Base-by-base conservation (phyloP, 805 yeast genomes). In the Diddensiella santjacobensis region DNA sequence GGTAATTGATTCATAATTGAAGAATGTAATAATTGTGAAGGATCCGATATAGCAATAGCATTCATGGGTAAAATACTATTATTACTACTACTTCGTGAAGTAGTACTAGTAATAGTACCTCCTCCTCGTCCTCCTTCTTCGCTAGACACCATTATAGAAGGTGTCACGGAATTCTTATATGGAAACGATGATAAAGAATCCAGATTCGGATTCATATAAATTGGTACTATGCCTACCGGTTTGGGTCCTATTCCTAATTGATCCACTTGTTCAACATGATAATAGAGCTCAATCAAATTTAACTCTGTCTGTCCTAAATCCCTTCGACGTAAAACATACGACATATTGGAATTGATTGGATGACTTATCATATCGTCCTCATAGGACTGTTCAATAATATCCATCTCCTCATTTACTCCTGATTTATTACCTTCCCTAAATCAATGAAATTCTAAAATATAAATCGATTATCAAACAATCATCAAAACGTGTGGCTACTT, bases 151-250 rank as follows among this genome's bases (percentile, higher is more conserved):
- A 48, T 11, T 15, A 54, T 36, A 18, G 52, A 20, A 33, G 62
- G 64, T 19, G 62, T 57, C 33, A 60, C 18, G 22, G 64, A 60
- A 51, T 60, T 60, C 41, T 57, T 53, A 51, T 59, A 58, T 2
- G 64, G 64, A 38, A 60, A 60, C 18, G 56, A 45, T 22, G 63
- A 57, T 26, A 60, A 40, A 23, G 64, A 56, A 29, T 53, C 54
- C 19, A 51, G 23, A 40, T 48, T 38, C 38, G 57, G 47, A 40
- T 58, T 57, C 4, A 48, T 43, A 31, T 59, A 60, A 8, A 60
- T 55, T 22, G 64, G 64, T 19, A 60, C 56, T n/a, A 50, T 26
- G 2, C 50, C 58, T 6, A 37, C 47, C 31, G 37, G 45, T 29
- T 15, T 42, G n/a, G 22, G 5, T n/a, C 19, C 23, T 22, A 42